A percentile compares a stretch with the other conserved stretches of the same genome.
phyloP scores from a whole-genome alignment of 352 stramenopile species.

The Pythium scleroteichum region DNA sequence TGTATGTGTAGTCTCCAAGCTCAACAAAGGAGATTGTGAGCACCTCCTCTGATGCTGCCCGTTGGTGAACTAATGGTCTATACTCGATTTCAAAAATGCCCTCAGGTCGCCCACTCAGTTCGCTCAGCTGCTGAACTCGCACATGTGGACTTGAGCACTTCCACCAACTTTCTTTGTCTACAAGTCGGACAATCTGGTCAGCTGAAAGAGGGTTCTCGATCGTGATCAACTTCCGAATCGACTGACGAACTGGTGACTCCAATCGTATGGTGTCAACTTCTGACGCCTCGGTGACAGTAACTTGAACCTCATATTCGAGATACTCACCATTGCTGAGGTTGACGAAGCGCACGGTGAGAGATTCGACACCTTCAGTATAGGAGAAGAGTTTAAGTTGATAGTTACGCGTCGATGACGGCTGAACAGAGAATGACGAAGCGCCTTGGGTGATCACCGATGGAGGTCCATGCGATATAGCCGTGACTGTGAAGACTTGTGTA shows the following conservation, averaged over 20 bases:
- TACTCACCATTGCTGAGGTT: constrained; percentile 88
- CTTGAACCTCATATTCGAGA: constrained; percentile 57
- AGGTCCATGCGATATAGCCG: constrained; percentile 62
- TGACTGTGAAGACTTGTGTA: constrained; percentile 10
- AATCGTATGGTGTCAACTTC: constrained; percentile 82
- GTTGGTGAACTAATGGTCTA: constrained; percentile 68
- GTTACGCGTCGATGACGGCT: constrained; percentile 48
- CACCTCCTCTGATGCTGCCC: constrained; percentile 41
- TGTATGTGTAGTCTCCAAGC: constrained; percentile 89
- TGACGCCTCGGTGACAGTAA: constrained; percentile 56
- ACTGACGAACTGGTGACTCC: constrained; percentile 84
- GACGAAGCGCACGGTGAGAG: constrained; percentile 72
- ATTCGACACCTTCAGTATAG: constrained; percentile 73
- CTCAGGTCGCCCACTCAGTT: constrained; percentile 72
- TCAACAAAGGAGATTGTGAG: constrained; percentile 84
- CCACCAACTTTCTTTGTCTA: constrained; percentile 76
- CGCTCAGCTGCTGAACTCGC: constrained; percentile 68
- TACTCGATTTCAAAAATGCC: constrained; percentile 91
- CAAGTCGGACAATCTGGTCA: constrained; percentile 53
- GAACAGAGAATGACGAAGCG: constrained; percentile 66
- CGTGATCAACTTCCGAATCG: constrained; percentile 74
- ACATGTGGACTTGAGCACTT: constrained; percentile 68
- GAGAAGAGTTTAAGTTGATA: constrained; percentile 90
- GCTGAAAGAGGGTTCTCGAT: constrained; percentile 90
- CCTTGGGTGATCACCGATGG: constrained; percentile 68